Conservation (phyloP, 106 monocot genomes). For the Acorus gramineus region DNA sequence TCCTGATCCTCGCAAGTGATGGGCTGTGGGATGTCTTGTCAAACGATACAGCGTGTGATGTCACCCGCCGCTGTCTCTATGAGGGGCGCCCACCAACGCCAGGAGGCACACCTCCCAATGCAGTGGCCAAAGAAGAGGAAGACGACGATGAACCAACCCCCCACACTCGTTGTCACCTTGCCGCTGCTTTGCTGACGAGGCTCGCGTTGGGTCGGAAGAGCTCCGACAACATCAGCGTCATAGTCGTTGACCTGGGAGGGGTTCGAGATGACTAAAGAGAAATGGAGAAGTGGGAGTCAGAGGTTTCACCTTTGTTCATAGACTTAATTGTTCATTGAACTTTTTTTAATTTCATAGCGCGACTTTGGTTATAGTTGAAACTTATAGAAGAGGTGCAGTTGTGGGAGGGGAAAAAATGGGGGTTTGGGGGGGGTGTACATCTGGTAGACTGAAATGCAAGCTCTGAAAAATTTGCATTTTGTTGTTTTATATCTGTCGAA, state of each 20-base stretch:
- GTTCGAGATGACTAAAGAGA: too few species aligned
- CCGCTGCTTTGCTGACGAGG: conserved; percentile 44
- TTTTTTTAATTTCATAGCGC: too few species aligned
- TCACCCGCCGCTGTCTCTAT: conserved; percentile 43
- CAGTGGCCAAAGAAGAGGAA: not conserved
- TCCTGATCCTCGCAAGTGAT: conserved; percentile 66
- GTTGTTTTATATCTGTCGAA: too few species aligned
- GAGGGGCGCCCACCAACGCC: conserved; percentile 15
- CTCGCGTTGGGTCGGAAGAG: conserved; percentile 56
- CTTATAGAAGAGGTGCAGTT: too few species aligned
- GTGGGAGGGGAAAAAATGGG: too few species aligned
- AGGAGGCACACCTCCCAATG: not conserved
- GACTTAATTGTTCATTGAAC: too few species aligned
- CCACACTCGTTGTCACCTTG: conserved; percentile 28
- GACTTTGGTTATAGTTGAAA: too few species aligned
- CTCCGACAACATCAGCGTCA: conserved; percentile 55
- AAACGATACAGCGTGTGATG: conserved; percentile 58
- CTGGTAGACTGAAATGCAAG: too few species aligned
- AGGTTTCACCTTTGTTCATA: too few species aligned
- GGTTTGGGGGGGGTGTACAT: too few species aligned
- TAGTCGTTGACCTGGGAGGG: conserved; percentile 45
- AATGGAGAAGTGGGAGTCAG: too few species aligned
- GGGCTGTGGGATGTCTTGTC: conserved; percentile 70
- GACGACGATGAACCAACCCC: conserved; percentile 3
- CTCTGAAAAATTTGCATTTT: too few species aligned